Base-by-base conservation (phyloP, 202 grass and related monocot species). In the Panicum virgatum region DNA sequence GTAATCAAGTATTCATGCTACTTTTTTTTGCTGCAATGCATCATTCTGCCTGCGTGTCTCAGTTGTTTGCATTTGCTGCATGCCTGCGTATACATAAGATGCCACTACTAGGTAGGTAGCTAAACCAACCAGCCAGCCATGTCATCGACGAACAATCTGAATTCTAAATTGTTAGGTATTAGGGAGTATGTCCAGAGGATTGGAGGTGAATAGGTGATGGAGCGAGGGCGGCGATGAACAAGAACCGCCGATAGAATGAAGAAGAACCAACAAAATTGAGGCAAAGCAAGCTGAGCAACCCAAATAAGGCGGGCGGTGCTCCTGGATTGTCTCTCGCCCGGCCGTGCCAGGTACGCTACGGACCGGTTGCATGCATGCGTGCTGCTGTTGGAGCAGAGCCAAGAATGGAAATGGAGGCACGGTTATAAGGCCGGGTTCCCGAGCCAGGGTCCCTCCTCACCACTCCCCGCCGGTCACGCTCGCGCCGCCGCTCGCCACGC, bases 321-420 rank as follows among this genome's bases (percentile, higher is more conserved):
- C 75, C 75, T 23, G 27, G 40, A 50, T 64, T 78, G 75, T 78
- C n/a, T n/a, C n/a, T n/a, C n/a, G n/a, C n/a, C n/a, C n/a, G n/a
- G n/a, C n/a, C n/a, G n/a, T n/a, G n/a, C n/a, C n/a, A n/a, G n/a
- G n/a, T n/a, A n/a, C n/a, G 39, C 15, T 12, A 60, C 25, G 54
- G 26, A 20, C 40, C 39, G 65, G 52, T 20, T 56, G 20, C 62
- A 40, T n/a, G n/a, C n/a, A n/a, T 66, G 63, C 64, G 5, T 14
- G 7, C 2, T 5, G 53, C 7, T 0, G 36, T 40, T 58, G 14
- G 53, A 9, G 9, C 37, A 30, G 27, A 78, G 59, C 52, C 52
- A 61, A 47, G 66, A 81, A 77, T 63, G 75, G 75, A 22, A 22
- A 9, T 0, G 18, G n/a, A 42, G 0, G 56, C 23, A 7, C 0